Conservation (phyloP, 2,329 filamentous ascomycete genomes). For the Sporothrix luriei region DNA sequence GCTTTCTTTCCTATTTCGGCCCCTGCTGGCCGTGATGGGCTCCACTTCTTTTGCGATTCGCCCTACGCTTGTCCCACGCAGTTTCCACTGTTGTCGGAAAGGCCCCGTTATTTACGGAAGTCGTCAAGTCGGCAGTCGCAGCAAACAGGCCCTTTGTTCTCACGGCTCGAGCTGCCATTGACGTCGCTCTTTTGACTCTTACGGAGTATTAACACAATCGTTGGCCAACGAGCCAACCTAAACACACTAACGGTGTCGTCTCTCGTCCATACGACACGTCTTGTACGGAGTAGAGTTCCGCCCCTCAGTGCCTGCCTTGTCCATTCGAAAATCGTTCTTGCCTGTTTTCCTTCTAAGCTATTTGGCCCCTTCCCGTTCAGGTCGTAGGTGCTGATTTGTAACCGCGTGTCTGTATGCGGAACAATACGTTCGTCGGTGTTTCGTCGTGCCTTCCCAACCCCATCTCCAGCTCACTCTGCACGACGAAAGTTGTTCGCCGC, state of each 20-base stretch:
- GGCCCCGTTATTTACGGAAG: neutral
- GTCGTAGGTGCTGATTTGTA: constrained; percentile 18
- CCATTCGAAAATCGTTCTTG: neutral
- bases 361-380: constrained; percentile 1
- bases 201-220: constrained; percentile 22
- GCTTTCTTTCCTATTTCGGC: neutral
- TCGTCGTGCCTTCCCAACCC: constrained; percentile 28
- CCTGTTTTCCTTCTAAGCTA: neutral
- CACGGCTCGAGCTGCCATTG: constrained; percentile 12
- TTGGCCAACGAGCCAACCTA: neutral
- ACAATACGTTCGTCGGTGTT: neutral
- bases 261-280: constrained; percentile 11
- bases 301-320: neutral
- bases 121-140: neutral
- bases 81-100: neutral
- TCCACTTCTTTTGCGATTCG: constrained; percentile 22
- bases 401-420: neutral
- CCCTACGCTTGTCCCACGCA: constrained; percentile 1
- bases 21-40: neutral
- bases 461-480: constrained; percentile 20
- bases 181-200: neutral
- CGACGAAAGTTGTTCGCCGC: constrained; percentile 10
- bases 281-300: neutral
- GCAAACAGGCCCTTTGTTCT: constrained; percentile 17
- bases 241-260: constrained; percentile 7